Evolutionary conservation across 768 basidiomycete genomes (phyloP).

Genomic region (Naematelia encephala): DNA sequence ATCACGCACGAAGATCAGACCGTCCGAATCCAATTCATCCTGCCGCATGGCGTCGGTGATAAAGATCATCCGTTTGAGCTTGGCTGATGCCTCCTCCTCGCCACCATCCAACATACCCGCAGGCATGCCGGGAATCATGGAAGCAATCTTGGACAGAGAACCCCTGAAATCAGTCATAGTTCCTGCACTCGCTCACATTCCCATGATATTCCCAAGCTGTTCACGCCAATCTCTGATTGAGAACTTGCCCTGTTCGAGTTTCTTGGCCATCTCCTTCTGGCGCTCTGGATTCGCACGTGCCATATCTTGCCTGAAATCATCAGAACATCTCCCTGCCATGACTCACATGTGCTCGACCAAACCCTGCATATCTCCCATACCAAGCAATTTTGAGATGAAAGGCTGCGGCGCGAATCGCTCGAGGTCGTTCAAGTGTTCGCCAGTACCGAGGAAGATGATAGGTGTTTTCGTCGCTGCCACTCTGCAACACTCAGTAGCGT

Average conservation of each 20-base stretch:
- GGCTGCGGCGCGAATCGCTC: slow-evolving; percentile 94
- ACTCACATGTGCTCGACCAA: slow-evolving; percentile 88
- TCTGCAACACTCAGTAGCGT: slow-evolving; percentile 53
- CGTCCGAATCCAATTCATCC: slow-evolving; percentile 89
- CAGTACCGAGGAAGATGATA: slow-evolving; percentile 96
- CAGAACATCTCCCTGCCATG: background rate
- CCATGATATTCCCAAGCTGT: slow-evolving; percentile 96
- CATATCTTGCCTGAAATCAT: slow-evolving; percentile 66
- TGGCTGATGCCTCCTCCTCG: slow-evolving; percentile 83
- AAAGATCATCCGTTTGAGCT: slow-evolving; percentile 97
- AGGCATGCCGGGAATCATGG: slow-evolving; percentile 96
- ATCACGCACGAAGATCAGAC: slow-evolving; percentile 70
- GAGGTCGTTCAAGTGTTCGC: slow-evolving; percentile 95
- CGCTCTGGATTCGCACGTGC: slow-evolving; percentile 92
- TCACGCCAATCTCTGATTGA: slow-evolving; percentile 97
- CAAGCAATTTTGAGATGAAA: slow-evolving; percentile 93
- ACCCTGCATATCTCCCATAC: slow-evolving; percentile 93
- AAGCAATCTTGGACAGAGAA: slow-evolving; percentile 96
- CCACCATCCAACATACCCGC: slow-evolving; percentile 79
- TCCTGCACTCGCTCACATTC: slow-evolving; percentile 65
- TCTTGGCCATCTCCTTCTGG: slow-evolving; percentile 96
- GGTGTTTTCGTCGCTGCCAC: slow-evolving; percentile 99
- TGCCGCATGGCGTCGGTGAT: slow-evolving; percentile 98
- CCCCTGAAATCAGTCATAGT: slow-evolving; percentile 61
- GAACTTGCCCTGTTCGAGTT: slow-evolving; percentile 86